A percentile compares a stretch with the other conserved stretches of the same genome.
phyloP scores from a whole-genome alignment of 192 early-diverging fungal species.

The Entomortierella chlamydospora region DNA sequence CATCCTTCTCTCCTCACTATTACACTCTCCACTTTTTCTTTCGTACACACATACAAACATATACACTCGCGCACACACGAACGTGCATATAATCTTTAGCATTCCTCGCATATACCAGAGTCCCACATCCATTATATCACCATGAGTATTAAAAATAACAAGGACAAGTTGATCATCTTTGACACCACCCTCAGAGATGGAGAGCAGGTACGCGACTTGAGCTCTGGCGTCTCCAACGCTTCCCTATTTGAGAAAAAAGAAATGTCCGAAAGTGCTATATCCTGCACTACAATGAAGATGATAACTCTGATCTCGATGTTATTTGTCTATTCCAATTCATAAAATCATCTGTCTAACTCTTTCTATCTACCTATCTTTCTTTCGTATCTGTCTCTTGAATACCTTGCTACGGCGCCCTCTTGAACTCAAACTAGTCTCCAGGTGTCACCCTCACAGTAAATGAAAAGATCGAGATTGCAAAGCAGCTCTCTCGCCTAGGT shows the following conservation, averaged over 20 bases:
- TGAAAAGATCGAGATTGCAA: slow-evolving; percentile 96
- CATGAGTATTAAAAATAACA: slow-evolving; percentile 42
- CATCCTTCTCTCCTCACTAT: slow-evolving; percentile 1
- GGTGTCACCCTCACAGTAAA: slow-evolving; percentile 92
- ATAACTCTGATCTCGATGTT: too few species aligned
- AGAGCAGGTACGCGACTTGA: slow-evolving; percentile 76
- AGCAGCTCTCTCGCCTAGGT: slow-evolving; percentile 91
- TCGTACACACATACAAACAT: background rate
- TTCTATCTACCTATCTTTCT: background rate
- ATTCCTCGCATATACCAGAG: background rate
- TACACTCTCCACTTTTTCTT: background rate
- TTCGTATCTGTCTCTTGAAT: too few species aligned
- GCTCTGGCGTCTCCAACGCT: background rate
- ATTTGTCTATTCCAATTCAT: too few species aligned
- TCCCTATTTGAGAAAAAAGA: background rate
- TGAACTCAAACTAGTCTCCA: slow-evolving; percentile 81
- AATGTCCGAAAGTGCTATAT: background rate
- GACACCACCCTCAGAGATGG: slow-evolving; percentile 98
- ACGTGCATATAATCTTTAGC: background rate
- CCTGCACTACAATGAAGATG: too few species aligned
- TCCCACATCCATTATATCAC: background rate
- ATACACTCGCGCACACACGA: background rate
- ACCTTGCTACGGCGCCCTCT: too few species aligned
- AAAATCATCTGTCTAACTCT: too few species aligned
- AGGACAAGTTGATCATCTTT: slow-evolving; percentile 91